Conservation (phyloP, 257 asterid genomes). For the Przewalskia tangutica region DNA sequence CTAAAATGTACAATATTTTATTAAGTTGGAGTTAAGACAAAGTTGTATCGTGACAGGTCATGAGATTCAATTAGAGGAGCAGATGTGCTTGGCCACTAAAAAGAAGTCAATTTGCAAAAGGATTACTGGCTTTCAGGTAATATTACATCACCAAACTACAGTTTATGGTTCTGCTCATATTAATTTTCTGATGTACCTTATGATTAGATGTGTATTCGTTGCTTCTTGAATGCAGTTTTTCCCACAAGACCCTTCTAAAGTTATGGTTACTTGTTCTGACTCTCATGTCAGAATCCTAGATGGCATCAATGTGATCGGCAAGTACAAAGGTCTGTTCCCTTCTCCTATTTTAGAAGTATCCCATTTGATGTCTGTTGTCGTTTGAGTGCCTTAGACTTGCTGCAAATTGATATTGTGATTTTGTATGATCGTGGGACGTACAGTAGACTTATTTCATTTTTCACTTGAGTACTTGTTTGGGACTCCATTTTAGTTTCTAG, state of each 20-base stretch:
- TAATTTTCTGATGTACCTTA: neutral
- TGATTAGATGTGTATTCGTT: neutral
- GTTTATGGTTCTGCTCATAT: slow-evolving; percentile 1
- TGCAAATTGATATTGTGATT: neutral
- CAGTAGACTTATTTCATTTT: neutral
- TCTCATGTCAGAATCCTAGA: slow-evolving; percentile 66
- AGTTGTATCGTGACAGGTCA: slow-evolving; percentile 35
- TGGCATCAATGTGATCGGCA: slow-evolving; percentile 46
- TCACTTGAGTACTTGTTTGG: neutral
- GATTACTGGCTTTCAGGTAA: slow-evolving; percentile 87
- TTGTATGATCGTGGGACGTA: neutral
- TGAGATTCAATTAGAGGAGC: slow-evolving; percentile 54
- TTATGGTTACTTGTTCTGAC: slow-evolving; percentile 76
- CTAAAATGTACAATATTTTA: neutral
- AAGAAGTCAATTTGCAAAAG: slow-evolving; percentile 79
- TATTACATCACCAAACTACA: slow-evolving; percentile 4
- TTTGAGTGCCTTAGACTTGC: neutral
- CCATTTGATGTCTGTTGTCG: neutral
- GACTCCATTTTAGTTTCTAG: neutral
- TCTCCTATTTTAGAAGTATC: neutral
- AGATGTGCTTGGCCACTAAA: slow-evolving; percentile 53
- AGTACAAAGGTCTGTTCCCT: slow-evolving; percentile 55
- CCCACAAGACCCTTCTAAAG: slow-evolving; percentile 60
- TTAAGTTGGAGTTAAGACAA: neutral
- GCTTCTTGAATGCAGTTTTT: slow-evolving; percentile 46